These are phyloP conservation scores for Chlorociboria aeruginascens DNA, from an alignment of 495 filamentous ascomycete genomes.

Conservation along the genomic window DNA sequence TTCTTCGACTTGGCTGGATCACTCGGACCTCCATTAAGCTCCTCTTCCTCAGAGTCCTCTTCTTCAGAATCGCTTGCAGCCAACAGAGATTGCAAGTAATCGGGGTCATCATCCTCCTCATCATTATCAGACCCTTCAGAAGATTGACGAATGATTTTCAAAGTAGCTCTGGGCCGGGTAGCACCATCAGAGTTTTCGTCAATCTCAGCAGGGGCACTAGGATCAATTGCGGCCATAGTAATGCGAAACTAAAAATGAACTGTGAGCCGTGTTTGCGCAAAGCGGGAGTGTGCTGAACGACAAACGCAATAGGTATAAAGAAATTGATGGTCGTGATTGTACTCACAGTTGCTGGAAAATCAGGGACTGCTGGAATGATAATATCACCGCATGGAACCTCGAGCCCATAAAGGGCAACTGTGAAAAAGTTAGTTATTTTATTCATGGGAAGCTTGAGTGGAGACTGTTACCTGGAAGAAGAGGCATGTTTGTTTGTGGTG, in stretches of 20 bases:
- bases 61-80: conserved; percentile 38
- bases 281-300: neutral
- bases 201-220: conserved; percentile 58
- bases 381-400: conserved; percentile 71
- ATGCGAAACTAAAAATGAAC: conserved; percentile 86
- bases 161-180: conserved; percentile 60
- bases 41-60: conserved; percentile 37
- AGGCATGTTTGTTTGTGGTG: conserved; percentile 15
- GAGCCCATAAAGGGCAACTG: conserved; percentile 77
- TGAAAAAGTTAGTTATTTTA: conserved; percentile 9
- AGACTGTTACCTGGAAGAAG: conserved; percentile 17
- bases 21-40: conserved; percentile 78
- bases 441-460: neutral
- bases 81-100: conserved; percentile 40
- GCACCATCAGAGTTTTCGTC: conserved; percentile 33
- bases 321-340: neutral
- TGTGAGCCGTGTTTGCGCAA: conserved; percentile 1
- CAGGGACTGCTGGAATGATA: conserved; percentile 59
- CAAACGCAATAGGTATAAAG: neutral
- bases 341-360: conserved; percentile 75
- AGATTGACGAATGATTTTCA: conserved; percentile 71
- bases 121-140: conserved; percentile 41
- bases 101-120: conserved; percentile 48
- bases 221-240: conserved; percentile 97
- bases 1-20: conserved; percentile 81